Base-by-base conservation (phyloP, 495 filamentous ascomycete species). In the Daldinia caldariorum region DNA sequence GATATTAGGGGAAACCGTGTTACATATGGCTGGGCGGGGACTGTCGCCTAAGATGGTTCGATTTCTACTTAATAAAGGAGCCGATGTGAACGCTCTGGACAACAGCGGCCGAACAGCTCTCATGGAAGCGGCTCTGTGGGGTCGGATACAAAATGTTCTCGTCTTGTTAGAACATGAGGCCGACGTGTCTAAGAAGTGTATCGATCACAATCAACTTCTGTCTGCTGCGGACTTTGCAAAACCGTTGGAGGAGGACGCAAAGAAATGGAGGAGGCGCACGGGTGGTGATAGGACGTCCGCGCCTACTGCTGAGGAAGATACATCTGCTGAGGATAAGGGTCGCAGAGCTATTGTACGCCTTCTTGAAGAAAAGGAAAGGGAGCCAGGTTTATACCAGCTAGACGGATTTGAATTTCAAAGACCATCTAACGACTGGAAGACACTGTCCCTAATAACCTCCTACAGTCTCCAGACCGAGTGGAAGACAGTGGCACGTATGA, bases 111-210 rank as follows among this genome's bases (percentile, higher is more conserved):
- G 39, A 43, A 18, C 39, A 7, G 39, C 39, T 18, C 39, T 43
- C n/a, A 43, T 43, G 39, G 39, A 43, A 16, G 39, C 39, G 7
- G 39, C 39, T n/a, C n/a, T 43, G 39, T 43, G 39, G 41, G 41
- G 16, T 45, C 41, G 41, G 6, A 6, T 18, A 16, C 7, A 16
- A 45, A 45, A 18, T 14, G 41, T 18, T n/a, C n/a, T n/a, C 4
- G 41, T 18, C n/a, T 8, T 45, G n/a, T 45, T 45, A 16, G 1
- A 45, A 0, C 1, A 8, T 16, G 7, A 14, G 41, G 41, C 41
- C 16, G 16, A 45, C 5, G 18, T 16, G 14, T 45, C 41, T 6
- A 45, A 0, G 16, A 18, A 0, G 16, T 45, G 41, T 14, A 45
- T 45, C 14, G 41, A 45, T 45, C 0, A 6, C 14, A 4, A 2